Conservation (phyloP, 352 stramenopile genomes). For the Globisporangium solare region DNA sequence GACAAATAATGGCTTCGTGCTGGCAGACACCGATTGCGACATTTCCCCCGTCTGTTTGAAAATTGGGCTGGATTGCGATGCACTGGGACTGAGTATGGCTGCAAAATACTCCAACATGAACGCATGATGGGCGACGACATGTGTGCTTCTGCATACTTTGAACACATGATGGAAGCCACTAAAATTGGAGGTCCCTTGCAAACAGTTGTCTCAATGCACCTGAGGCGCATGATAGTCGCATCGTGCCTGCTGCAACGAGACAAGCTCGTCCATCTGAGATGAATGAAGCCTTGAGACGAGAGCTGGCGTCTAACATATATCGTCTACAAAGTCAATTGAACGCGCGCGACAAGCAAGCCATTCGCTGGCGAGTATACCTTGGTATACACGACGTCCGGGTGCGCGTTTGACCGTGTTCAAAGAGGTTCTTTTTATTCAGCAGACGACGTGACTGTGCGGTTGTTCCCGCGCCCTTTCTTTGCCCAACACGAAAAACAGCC, state of each 20-base stretch:
- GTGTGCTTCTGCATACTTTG: not conserved
- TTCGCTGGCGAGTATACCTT: too few relatives aligned
- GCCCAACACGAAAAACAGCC: slow-evolving; percentile 12
- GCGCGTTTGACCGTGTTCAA: not conserved
- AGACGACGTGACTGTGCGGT: too few relatives aligned
- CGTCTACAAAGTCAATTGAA: too few relatives aligned
- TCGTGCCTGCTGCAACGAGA: too few relatives aligned
- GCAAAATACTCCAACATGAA: too few relatives aligned
- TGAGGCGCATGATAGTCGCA: too few relatives aligned
- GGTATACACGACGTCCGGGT: too few relatives aligned
- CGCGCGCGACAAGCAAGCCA: too few relatives aligned
- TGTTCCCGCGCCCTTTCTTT: slow-evolving; percentile 10
- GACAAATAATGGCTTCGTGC: not conserved
- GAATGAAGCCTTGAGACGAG: too few relatives aligned
- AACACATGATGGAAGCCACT: slow-evolving; percentile 5
- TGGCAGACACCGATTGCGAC: not conserved
- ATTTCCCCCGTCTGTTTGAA: not conserved
- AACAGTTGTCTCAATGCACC: slow-evolving; percentile 5
- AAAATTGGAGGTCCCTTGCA: not conserved
- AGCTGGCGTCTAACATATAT: too few relatives aligned
- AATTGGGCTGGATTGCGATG: not conserved
- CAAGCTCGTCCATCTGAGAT: not conserved
- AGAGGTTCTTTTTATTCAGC: too few relatives aligned
- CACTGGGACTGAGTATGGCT: not conserved
- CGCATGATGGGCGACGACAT: not conserved